These are phyloP conservation scores for Xerophyta viscosa DNA, from an alignment of 106 monocot genomes.

Conservation along the genomic window DNA sequence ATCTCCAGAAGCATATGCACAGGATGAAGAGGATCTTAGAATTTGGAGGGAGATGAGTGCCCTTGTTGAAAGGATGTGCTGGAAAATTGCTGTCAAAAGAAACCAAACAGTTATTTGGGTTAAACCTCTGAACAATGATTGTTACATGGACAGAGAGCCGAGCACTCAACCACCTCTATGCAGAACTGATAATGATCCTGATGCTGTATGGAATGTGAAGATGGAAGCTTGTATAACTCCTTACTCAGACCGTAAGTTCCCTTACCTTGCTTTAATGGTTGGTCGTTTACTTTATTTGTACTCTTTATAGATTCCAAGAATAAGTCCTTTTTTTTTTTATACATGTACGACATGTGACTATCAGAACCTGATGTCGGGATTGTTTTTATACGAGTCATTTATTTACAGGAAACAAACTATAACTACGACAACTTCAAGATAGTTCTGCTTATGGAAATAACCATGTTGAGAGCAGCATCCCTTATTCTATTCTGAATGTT, in stretches of 20 bases:
- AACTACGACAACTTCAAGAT: no score
- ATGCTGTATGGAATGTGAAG: conserved; percentile 73
- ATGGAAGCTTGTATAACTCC: conserved; percentile 78
- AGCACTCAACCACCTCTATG: conserved; percentile 56
- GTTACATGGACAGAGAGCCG: conserved; percentile 58
- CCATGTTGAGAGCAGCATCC: no score
- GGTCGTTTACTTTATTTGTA: no score
- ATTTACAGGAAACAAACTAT: no score
- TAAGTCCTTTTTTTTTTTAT: no score
- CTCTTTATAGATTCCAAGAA: no score
- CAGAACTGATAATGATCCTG: conserved; percentile 54
- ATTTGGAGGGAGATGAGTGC: conserved; percentile 81
- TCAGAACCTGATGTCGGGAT: no score
- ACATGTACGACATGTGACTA: no score
- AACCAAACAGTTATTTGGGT: conserved; percentile 83
- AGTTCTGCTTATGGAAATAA: no score
- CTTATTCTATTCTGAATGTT: no score
- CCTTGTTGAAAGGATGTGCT: conserved; percentile 77
- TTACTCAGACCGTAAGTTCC: conserved; percentile 59
- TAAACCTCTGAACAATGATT: conserved; percentile 67
- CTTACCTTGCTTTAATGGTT: no score
- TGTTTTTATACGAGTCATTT: no score
- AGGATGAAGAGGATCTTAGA: conserved; percentile 59
- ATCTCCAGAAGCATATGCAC: conserved; percentile 86
- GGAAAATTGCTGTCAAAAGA: conserved; percentile 75